Evolutionary conservation across 345 rosid species (phyloP).

Genomic region (Populus deltoides): DNA sequence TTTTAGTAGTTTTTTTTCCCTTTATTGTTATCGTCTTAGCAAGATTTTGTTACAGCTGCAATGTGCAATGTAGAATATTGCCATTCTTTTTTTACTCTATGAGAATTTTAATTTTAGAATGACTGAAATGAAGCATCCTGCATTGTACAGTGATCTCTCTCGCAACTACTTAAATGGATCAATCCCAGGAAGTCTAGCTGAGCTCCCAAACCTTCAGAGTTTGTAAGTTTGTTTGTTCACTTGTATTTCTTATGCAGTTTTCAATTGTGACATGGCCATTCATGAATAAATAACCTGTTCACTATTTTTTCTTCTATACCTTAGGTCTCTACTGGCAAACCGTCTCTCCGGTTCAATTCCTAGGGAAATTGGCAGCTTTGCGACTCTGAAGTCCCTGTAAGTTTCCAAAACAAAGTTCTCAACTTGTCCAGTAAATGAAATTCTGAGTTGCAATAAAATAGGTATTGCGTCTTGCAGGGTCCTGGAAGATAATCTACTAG

Average conservation of each 20-base stretch:
- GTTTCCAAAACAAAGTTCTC: constrained; percentile 14
- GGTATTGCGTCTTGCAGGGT: constrained; percentile 38
- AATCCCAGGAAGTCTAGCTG: constrained; percentile 52
- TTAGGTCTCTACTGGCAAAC: constrained; percentile 62
- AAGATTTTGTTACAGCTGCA: neutral
- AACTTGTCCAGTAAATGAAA: neutral
- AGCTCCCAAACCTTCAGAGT: constrained; percentile 42
- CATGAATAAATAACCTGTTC: neutral
- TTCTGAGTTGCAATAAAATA: neutral
- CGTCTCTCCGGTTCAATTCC: constrained; percentile 68
- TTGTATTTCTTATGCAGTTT: neutral
- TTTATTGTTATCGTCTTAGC: too few species aligned
- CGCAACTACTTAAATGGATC: constrained; percentile 73
- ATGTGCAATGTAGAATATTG: neutral
- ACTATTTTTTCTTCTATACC: neutral
- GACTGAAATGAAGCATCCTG: neutral
- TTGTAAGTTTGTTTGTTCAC: constrained; percentile 42
- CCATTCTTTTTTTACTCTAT: neutral
- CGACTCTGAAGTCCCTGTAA: constrained; percentile 61
- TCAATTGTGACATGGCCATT: neutral
- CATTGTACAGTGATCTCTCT: constrained; percentile 55
- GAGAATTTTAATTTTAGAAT: neutral
- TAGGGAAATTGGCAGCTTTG: constrained; percentile 46
- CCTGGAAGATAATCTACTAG: constrained; percentile 58
- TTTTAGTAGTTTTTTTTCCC: too few species aligned